Evolutionary conservation across 1,284 basidiomycete species (phyloP), one percentile per base, ranked within the genome.

Genomic region (Sporisorium iseilematis-ciliati): DNA sequence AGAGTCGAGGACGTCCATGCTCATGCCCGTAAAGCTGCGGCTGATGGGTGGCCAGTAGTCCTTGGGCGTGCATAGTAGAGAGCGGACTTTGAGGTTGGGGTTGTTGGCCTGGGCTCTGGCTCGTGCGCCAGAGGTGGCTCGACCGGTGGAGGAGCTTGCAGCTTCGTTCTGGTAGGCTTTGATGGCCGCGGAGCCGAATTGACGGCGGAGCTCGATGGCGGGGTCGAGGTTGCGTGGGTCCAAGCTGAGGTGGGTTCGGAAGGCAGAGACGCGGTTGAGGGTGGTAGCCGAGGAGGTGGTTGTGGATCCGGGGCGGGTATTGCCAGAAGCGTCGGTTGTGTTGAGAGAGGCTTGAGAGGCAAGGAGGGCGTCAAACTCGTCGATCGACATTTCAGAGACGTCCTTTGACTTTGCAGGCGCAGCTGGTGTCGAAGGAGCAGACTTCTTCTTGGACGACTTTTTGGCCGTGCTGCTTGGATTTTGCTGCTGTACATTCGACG

Each of bases 131-230:
- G 40, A 71, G 42, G 57, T 61, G 2, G 59, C 74, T 29, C 52
- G 58, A 35, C 48, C 65, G 26, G 43, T 46, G 25, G 56, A 52
- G 1, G 65, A 42, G 18, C 12, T 2, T 18, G 67, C 74, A 23
- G 68, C 70, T 50, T 82, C 78, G 18, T 67, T 73, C 48, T 82
- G 75, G 46, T 76, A 84, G 3, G 84, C 82, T 58, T 82, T 82
- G 67, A 85, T 81, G 16, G 82, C 84, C 7, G 84, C 82, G 0
- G 82, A 78, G 18, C 84, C 84, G 52, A 85, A 85, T 50, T 82
- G 81, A 16, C 82, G 73, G 10, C 75, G 74, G 7, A 85, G 77
- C 62, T 85, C 83, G 33, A 83, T 55, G 21, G 64, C 45, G 0
- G 83, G 83, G 49, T 85, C 83, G 31, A 85, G 71, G 23, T 65